Evolutionary conservation across 352 stramenopile species (phyloP), one percentile per base, ranked within the genome.

Genomic region (Globisporangium echinulatum): DNA sequence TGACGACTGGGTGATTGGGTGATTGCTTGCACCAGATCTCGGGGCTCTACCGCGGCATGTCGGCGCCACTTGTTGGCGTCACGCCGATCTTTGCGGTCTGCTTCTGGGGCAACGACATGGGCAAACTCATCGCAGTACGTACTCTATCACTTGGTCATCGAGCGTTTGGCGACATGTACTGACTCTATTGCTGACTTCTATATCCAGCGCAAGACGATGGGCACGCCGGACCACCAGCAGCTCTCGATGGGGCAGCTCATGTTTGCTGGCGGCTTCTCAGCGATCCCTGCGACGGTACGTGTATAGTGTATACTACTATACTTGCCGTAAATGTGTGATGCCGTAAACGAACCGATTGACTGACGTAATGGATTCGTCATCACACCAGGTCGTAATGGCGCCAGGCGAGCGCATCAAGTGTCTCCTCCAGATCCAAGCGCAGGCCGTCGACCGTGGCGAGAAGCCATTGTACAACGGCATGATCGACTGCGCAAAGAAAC

Each of bases 81-180:
- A 95, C 92, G 7, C 96, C 96, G 44, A 98, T 99, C 57, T 99
- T 98, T 65, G 96, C 96, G 6, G 84, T 97, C 5, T 97, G 85
- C 72, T 99, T 99, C 77, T 99, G 96, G 96, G 96, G 95, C 47
- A 98, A 98, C 71, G 96, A 98, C 72, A 91, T 98, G 74, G 96
- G 96, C 68, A 93, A 98, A 61, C 71, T 93, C 54, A 81, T 98
- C 63, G 83, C 82, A 64, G 92, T 98, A 65, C 54, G 75, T 67
- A 5, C 14, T 7, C 10, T 3, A 3, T 33, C 25, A 33, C 25
- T 33, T 3, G 25, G 25, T 3, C 25, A 33, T 33, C 25, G 25
- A 33, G 25, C 25, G 25, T 1, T 33, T 33, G 25, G 25, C 25
- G 25, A 33, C 25, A 33, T 37, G 42, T 52, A 42, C 40, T 57